phyloP scores from a whole-genome alignment of 1,284 basidiomycete species.

The Rhodotorula sp. region DNA sequence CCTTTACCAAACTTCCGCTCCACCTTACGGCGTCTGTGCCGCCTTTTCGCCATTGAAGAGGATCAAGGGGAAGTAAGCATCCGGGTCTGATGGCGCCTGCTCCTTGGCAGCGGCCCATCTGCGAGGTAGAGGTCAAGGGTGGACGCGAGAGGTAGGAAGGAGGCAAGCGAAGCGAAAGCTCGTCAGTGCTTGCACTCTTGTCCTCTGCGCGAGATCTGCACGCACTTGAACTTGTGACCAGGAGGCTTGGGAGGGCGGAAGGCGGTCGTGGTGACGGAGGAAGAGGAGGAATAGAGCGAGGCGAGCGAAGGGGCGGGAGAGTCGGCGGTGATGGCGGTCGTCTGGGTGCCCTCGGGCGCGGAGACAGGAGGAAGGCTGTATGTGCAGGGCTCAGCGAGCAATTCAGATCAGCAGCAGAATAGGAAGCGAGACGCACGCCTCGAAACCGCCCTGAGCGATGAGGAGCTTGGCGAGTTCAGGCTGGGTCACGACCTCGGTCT shows the following conservation, averaged over 20 bases:
- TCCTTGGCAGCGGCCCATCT: constrained; percentile 21
- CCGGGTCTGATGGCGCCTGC: constrained; percentile 22
- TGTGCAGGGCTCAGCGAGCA: too few species aligned
- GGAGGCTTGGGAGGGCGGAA: constrained; percentile 39
- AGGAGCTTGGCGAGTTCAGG: constrained; percentile 38
- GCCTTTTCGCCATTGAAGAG: constrained; percentile 1
- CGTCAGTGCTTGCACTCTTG: too few species aligned
- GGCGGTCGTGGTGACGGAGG: constrained; percentile 7
- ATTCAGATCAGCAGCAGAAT: too few species aligned
- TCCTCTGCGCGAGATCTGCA: background rate
- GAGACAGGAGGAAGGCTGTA: constrained; percentile 28
- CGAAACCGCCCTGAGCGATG: constrained; percentile 37
- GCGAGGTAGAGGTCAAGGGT: background rate
- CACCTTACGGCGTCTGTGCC: too few species aligned
- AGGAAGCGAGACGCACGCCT: constrained; percentile 18
- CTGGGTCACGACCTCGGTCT: constrained; percentile 33
- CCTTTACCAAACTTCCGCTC: too few species aligned
- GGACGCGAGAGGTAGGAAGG: background rate
- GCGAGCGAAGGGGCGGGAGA: constrained; percentile 34
- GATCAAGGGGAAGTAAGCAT: constrained; percentile 34
- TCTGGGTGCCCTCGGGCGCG: constrained; percentile 10
- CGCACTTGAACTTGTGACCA: constrained; percentile 25
- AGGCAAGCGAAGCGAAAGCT: background rate
- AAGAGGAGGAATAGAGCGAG: constrained; percentile 26
- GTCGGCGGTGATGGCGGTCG: constrained; percentile 36